These are phyloP conservation scores for Xylaria sp. DNA, from an alignment of 2,329 filamentous ascomycete genomes.

Conservation along the genomic window DNA sequence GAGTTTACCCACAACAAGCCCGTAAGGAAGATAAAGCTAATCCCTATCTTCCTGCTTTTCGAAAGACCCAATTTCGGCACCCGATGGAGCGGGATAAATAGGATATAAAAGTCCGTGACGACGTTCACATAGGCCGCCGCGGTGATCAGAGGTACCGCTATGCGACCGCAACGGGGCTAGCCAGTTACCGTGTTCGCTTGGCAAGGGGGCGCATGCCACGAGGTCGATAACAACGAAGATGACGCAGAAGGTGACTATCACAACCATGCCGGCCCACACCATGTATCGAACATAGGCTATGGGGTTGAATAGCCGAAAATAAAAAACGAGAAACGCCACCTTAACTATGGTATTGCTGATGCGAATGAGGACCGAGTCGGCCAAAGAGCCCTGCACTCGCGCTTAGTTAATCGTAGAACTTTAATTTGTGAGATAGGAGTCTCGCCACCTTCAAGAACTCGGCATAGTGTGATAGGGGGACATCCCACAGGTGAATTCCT, in stretches of 20 bases:
- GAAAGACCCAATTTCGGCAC: conserved; percentile 13
- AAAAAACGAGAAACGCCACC: conserved; percentile 17
- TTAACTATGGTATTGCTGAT: conserved; percentile 18
- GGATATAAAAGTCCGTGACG: conserved; percentile 17
- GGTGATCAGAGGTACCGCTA: conserved; percentile 1
- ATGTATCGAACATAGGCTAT: conserved; percentile 7
- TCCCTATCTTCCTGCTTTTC: conserved; percentile 10
- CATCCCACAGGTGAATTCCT: conserved; percentile 27
- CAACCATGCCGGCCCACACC: conserved; percentile 11
- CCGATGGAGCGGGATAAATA: conserved; percentile 17
- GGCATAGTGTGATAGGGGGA: conserved; percentile 17
- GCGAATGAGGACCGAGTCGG: conserved; percentile 9
- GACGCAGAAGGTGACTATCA: conserved; percentile 8
- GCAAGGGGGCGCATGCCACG: conserved; percentile 6
- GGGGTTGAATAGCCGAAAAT: conserved; percentile 19
- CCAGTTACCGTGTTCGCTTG: background rate
- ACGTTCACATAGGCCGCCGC: conserved; percentile 12
- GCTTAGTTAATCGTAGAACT: background rate
- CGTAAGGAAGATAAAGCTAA: conserved; percentile 14
- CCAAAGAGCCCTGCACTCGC: conserved; percentile 6
- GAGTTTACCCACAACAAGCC: conserved; percentile 14
- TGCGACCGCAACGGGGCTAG: background rate
- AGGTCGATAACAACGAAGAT: conserved; percentile 8
- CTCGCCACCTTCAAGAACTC: conserved; percentile 19
- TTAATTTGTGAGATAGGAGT: background rate